phyloP scores from a whole-genome alignment of 2,329 filamentous ascomycete species.

The Monosporascus sp. region DNA sequence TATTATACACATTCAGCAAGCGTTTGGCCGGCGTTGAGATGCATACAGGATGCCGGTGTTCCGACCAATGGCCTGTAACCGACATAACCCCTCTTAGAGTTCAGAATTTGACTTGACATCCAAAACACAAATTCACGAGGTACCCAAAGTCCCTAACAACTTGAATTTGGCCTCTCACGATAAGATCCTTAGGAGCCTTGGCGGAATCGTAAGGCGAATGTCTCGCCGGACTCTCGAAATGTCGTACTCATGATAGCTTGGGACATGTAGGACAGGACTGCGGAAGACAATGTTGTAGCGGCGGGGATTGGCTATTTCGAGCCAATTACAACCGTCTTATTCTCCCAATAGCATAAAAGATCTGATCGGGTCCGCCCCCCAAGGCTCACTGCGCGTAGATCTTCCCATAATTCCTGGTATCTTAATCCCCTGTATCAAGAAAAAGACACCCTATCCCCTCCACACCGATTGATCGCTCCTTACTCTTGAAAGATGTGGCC shows the following conservation, averaged over 20 bases:
- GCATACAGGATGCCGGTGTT: slow-evolving; percentile 2
- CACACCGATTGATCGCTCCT: slow-evolving; percentile 1
- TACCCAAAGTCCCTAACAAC: slow-evolving; percentile 2
- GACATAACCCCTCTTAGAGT: background rate
- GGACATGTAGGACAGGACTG: background rate
- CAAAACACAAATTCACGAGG: slow-evolving; percentile 8
- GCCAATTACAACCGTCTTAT: background rate
- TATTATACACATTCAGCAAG: slow-evolving; percentile 7
- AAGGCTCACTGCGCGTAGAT: no score
- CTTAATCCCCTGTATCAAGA: background rate
- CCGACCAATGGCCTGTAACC: slow-evolving; percentile 1
- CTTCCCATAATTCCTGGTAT: no score
- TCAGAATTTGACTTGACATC: slow-evolving; percentile 1
- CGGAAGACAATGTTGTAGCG: background rate
- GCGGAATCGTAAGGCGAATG: no score
- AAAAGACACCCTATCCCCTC: no score
- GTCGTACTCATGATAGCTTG: background rate
- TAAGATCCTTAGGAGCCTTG: no score
- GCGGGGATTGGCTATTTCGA: background rate
- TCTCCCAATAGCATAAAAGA: background rate
- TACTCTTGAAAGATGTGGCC: slow-evolving; percentile 72
- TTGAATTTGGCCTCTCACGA: background rate
- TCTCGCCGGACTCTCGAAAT: no score
- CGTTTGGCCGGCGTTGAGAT: slow-evolving; percentile 14
- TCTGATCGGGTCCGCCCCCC: no score